Evolutionary conservation across 495 filamentous ascomycete genomes (phyloP).

Genomic region (Geoglossum glabrum): DNA sequence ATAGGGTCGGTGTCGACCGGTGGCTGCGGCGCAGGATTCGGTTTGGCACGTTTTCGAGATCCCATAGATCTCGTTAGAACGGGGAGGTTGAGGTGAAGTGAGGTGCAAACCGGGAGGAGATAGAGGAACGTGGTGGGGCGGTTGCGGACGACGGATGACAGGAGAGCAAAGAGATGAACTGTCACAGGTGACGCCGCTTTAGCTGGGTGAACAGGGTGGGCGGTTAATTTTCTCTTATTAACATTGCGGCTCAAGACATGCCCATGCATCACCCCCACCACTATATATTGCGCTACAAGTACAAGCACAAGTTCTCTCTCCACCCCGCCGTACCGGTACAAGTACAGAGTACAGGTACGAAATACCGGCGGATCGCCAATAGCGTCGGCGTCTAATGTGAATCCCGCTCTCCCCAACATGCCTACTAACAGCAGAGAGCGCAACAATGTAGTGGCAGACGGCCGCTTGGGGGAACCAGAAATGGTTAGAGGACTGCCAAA

Average conservation of each 20-base stretch:
- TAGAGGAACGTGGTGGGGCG: too few relatives aligned
- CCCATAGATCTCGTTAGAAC: conserved; percentile 20
- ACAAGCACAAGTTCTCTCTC: not conserved
- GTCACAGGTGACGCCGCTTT: too few relatives aligned
- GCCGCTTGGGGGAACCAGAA: not conserved
- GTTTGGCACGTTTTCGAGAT: conserved; percentile 43
- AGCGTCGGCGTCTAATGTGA: too few relatives aligned
- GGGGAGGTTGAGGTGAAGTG: not conserved
- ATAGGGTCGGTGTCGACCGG: conserved; percentile 12
- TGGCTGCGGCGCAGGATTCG: conserved; percentile 23
- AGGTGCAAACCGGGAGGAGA: not conserved
- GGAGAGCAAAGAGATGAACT: too few relatives aligned
- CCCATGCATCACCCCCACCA: not conserved
- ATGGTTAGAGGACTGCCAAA: not conserved
- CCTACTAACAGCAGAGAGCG: not conserved
- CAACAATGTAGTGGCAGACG: not conserved
- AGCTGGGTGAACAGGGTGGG: too few relatives aligned
- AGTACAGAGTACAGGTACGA: too few relatives aligned
- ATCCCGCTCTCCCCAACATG: not conserved
- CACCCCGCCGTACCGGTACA: too few relatives aligned
- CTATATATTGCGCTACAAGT: not conserved
- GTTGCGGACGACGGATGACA: too few relatives aligned
- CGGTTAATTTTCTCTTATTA: too few relatives aligned
- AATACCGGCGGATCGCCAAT: too few relatives aligned
- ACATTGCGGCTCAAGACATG: too few relatives aligned